These are phyloP conservation scores for Royoungia palumana DNA, from an alignment of 768 basidiomycete genomes.

Conservation along the genomic window DNA sequence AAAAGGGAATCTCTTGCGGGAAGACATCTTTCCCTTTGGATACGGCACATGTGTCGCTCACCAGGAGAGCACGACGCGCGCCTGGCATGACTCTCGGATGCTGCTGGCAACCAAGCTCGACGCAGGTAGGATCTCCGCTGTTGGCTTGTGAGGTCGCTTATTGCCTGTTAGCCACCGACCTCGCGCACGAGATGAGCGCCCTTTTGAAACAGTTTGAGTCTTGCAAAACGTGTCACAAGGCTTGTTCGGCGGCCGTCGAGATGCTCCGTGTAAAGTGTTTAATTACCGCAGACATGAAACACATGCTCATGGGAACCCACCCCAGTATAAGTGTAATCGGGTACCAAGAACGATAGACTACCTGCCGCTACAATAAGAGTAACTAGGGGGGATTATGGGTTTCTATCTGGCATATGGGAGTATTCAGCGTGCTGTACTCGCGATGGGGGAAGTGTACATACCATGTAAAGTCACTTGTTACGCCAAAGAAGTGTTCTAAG, in stretches of 20 bases:
- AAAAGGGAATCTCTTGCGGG: constrained; percentile 48
- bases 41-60: constrained; percentile 63
- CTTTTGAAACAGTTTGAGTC: constrained; percentile 42
- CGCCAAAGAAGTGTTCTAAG: constrained; percentile 89
- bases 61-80: constrained; percentile 37
- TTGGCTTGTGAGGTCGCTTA: constrained; percentile 6
- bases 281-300: not conserved
- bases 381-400: constrained; percentile 12
- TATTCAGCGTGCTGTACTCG: not conserved
- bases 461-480: constrained; percentile 52
- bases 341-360: constrained; percentile 52
- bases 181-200: constrained; percentile 64
- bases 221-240: constrained; percentile 57
- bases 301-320: constrained; percentile 7
- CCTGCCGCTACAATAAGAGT: constrained; percentile 26
- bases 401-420: constrained; percentile 4
- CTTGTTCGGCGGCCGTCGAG: constrained; percentile 58
- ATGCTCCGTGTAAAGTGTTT: constrained; percentile 58
- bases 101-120: constrained; percentile 47
- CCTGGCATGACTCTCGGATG: constrained; percentile 53
- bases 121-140: constrained; percentile 38
- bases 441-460: not conserved
- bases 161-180: constrained; percentile 50
- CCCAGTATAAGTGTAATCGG: constrained; percentile 61
- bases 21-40: constrained; percentile 70